Percentiles rank a stretch among this genome's conserved stretches.
These are phyloP conservation scores for Phytophthora sp. DNA, from an alignment of 352 stramenopile species.

Conservation along the genomic window DNA sequence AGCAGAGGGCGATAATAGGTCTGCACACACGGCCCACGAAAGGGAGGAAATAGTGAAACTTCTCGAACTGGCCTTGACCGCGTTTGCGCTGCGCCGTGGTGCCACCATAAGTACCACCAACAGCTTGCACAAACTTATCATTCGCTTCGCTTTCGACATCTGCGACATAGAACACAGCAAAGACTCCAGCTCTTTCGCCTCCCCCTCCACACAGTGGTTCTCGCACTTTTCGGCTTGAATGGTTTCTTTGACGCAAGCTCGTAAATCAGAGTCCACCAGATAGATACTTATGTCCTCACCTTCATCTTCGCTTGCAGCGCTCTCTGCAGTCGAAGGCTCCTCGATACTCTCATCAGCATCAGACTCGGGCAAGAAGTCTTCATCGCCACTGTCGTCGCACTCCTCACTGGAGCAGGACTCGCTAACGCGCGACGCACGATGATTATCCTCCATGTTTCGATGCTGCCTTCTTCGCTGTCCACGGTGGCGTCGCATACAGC, in stretches of 20 bases:
- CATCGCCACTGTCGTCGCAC: not conserved
- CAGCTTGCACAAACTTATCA: not conserved
- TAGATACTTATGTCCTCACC: not conserved
- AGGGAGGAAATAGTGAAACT: constrained; percentile 11
- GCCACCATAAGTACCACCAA: no score
- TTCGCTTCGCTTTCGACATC: not conserved
- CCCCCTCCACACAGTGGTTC: not conserved
- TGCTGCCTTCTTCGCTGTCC: no score
- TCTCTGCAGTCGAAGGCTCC: not conserved
- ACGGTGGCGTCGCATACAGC: no score
- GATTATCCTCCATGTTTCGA: no score
- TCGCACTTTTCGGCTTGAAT: not conserved
- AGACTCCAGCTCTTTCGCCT: not conserved
- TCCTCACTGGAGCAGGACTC: not conserved
- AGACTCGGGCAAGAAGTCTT: not conserved
- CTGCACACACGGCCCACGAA: constrained; percentile 9
- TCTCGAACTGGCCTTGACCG: not conserved
- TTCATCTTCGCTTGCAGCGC: not conserved
- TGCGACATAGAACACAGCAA: not conserved
- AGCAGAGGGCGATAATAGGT: constrained; percentile 2
- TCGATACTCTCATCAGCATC: not conserved
- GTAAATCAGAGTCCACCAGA: not conserved
- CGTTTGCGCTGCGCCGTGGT: not conserved
- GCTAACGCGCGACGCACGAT: not conserved
- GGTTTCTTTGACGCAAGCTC: not conserved